These are phyloP conservation scores for Cyclotella choctawhatcheeana DNA, from an alignment of 108 stramenopile species.

Conservation along the genomic window DNA sequence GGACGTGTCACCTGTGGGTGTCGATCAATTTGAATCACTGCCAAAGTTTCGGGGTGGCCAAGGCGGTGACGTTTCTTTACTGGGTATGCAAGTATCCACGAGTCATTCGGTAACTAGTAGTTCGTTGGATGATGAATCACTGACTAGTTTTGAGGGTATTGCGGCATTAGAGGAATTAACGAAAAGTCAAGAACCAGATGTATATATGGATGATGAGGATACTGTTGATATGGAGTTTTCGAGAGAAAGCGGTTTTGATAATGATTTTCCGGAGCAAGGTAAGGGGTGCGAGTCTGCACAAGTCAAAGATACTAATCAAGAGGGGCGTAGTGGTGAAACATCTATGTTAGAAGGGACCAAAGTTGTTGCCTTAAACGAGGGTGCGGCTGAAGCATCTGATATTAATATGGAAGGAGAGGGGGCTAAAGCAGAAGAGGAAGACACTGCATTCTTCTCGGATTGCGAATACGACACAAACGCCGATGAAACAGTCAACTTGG, in stretches of 20 bases:
- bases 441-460: background rate
- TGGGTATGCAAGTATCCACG: background rate
- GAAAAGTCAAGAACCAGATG: background rate
- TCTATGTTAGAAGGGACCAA: background rate
- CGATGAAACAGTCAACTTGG: background rate
- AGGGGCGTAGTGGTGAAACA: background rate
- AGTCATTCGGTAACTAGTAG: background rate
- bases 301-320: too few species aligned
- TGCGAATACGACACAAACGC: background rate
- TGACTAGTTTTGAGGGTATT: background rate
- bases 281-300: too few species aligned
- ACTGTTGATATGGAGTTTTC: background rate
- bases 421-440: background rate
- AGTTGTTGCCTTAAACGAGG: background rate
- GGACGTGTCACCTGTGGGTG: background rate
- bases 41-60: background rate
- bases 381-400: background rate
- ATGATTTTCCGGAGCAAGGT: too few species aligned
- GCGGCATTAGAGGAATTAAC: conserved; percentile 11
- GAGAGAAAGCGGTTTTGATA: background rate
- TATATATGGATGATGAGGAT: background rate
- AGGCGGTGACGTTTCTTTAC: background rate
- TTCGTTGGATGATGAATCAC: background rate
- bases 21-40: conserved; percentile 11
- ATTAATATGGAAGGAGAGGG: too few species aligned